Evolutionary conservation across 176 grass and related monocot genomes (phyloP), one percentile per base, ranked within the genome.

Genomic region (Areca catechu): DNA sequence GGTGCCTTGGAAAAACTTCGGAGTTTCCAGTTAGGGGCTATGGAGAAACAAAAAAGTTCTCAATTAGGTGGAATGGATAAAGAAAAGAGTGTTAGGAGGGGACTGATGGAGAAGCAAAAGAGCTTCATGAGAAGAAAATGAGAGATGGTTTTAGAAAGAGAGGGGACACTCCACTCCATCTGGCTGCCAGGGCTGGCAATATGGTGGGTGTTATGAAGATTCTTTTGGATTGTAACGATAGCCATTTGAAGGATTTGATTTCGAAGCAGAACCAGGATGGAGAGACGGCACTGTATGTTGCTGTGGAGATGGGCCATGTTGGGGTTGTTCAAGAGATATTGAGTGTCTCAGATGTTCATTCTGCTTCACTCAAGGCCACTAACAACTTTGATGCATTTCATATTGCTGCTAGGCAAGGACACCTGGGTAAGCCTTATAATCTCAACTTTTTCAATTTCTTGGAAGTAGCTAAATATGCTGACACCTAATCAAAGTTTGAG

Each of bases 61-160:
- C 7, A 12, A 12, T 14, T 22, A 4, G 34, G 37, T 17, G 20
- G 16, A 3, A 59, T 7, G 15, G 23, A 59, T n/a, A 62, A 62
- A 48, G 37, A 62, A 22, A 22, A 48, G 29, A 62, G 60, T 49
- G 43, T 62, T 49, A 20, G 34, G 1, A 19, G 21, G 37, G n/a
- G 60, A 62, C 9, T 10, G 19, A 22, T 62, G n/a, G 34, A 48
- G 34, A 43, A 43, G 34, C 66, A 69, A 7, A 53, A 57, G 48
- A 80, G 77, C 60, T 80, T 83, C 86, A 90, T 64, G 84, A 88
- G 61, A 83, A 64, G 73, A 85, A 79, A 77, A 83, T 22, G 63
- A 90, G 74, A 79, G 83, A 90, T 22, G 86, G 86, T 58, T 83
- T 83, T 24, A 86, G 91, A 24, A 96, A 96, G 74, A 70, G 78